Percentiles rank a stretch among this genome's conserved stretches.
Evolutionary conservation across 2,329 filamentous ascomycete genomes (phyloP).

Genomic region (Diaporthe capsici): DNA sequence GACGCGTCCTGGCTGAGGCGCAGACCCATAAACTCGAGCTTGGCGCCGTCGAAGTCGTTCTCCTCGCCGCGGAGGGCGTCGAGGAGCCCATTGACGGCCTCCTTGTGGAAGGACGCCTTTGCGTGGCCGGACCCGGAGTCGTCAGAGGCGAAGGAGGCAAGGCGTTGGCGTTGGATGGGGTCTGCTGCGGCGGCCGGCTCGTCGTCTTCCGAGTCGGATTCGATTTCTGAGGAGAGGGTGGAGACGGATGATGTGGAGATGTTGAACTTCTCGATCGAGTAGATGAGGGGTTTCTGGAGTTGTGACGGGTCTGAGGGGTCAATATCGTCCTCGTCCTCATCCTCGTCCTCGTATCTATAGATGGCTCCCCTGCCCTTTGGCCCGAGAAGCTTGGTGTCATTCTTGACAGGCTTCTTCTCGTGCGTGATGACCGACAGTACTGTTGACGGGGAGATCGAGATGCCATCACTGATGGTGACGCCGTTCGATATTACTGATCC

Average conservation of each 20-base stretch:
- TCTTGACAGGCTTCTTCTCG: slow-evolving; percentile 54
- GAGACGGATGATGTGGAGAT: slow-evolving; percentile 70
- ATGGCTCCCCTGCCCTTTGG: slow-evolving; percentile 63
- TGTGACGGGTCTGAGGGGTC: slow-evolving; percentile 59
- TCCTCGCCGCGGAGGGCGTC: slow-evolving; percentile 84
- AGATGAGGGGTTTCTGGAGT: slow-evolving; percentile 70
- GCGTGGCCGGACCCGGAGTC: slow-evolving; percentile 66
- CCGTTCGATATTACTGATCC: slow-evolving; percentile 87
- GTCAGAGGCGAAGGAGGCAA: slow-evolving; percentile 81
- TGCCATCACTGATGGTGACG: slow-evolving; percentile 77
- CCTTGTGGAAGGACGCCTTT: slow-evolving; percentile 80
- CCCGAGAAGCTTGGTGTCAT: slow-evolving; percentile 64
- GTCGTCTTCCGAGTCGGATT: slow-evolving; percentile 74
- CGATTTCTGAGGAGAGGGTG: slow-evolving; percentile 74
- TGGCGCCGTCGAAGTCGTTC: slow-evolving; percentile 83
- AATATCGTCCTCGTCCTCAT: slow-evolving; percentile 63
- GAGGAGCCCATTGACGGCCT: slow-evolving; percentile 88
- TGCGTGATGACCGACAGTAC: slow-evolving; percentile 56
- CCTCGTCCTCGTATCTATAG: slow-evolving; percentile 61
- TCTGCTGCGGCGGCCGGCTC: slow-evolving; percentile 50
- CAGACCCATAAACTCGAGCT: slow-evolving; percentile 94
- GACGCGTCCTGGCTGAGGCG: slow-evolving; percentile 92
- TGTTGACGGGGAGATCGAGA: slow-evolving; percentile 57
- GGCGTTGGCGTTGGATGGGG: slow-evolving; percentile 65
- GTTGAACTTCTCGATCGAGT: slow-evolving; percentile 66